Evolutionary conservation across 1,284 basidiomycete species (phyloP).

Genomic region (Trichosporon faecale): DNA sequence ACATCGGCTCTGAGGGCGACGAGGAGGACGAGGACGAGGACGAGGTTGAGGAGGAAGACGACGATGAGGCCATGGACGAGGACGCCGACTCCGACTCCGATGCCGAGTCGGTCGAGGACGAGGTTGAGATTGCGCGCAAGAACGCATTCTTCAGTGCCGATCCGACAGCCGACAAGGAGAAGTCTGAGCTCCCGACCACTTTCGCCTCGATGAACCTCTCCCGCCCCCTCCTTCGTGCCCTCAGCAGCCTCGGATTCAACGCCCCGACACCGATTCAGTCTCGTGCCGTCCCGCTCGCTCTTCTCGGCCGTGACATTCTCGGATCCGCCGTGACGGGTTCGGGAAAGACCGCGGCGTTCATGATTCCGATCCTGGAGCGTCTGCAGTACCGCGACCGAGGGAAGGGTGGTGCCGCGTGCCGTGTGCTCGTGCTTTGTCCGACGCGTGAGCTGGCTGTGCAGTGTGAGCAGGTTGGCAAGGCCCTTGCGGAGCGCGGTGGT

Average conservation of each 20-base stretch:
- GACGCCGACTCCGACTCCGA: slow-evolving; percentile 37
- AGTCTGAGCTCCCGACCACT: slow-evolving; percentile 56
- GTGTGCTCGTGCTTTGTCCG: slow-evolving; percentile 87
- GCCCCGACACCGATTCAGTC: slow-evolving; percentile 94
- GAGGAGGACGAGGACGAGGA: slow-evolving; percentile 39
- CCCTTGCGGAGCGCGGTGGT: slow-evolving; percentile 66
- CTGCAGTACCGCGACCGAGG: slow-evolving; percentile 83
- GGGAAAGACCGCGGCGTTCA: slow-evolving; percentile 95
- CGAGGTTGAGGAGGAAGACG: slow-evolving; percentile 54
- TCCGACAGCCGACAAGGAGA: slow-evolving; percentile 48
- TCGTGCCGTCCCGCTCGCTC: slow-evolving; percentile 84
- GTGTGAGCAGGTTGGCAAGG: slow-evolving; percentile 84
- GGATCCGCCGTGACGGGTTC: slow-evolving; percentile 93
- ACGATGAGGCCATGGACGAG: slow-evolving; percentile 33
- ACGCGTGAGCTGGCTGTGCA: slow-evolving; percentile 93
- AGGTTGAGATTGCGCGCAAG: slow-evolving; percentile 72
- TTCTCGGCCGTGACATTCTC: slow-evolving; percentile 91
- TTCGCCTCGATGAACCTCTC: slow-evolving; percentile 86
- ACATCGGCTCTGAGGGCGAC: slow-evolving; percentile 35
- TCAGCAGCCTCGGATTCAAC: slow-evolving; percentile 74
- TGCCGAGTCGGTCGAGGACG: slow-evolving; percentile 60
- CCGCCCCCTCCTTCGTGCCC: slow-evolving; percentile 79
- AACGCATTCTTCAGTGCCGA: slow-evolving; percentile 74
- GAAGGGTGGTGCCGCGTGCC: slow-evolving; percentile 75
- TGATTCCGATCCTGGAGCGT: slow-evolving; percentile 88